phyloP scores from a whole-genome alignment of 2,329 filamentous ascomycete genomes.

The Pyricularia pennisetigena region DNA sequence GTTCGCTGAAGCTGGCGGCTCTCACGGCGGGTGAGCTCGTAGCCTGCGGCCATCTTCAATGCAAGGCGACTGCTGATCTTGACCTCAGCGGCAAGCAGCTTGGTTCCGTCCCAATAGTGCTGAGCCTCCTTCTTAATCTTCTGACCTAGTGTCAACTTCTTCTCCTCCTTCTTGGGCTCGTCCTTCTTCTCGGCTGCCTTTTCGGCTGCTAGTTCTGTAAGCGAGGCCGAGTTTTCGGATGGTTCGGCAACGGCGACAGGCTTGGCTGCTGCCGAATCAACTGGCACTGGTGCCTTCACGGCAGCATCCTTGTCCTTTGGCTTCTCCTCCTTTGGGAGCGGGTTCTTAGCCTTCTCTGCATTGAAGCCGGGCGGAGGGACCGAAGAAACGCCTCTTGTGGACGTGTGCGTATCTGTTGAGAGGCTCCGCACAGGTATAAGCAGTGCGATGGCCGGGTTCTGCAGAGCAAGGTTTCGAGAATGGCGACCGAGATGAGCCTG shows the following conservation, averaged over 20 bases:
- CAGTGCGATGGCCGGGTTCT: slow-evolving; percentile 43
- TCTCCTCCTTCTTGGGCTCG: slow-evolving; percentile 54
- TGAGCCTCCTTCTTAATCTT: slow-evolving; percentile 89
- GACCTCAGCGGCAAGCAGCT: slow-evolving; percentile 84
- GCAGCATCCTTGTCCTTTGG: neutral
- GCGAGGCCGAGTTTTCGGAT: slow-evolving; percentile 24
- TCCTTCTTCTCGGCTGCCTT: slow-evolving; percentile 58
- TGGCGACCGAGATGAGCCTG: slow-evolving; percentile 37
- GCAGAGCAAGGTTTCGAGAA: slow-evolving; percentile 31
- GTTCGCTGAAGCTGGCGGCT: slow-evolving; percentile 87
- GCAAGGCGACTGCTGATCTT: slow-evolving; percentile 86
- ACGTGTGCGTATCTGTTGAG: slow-evolving; percentile 48
- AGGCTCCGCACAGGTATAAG: slow-evolving; percentile 46
- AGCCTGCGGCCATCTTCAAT: slow-evolving; percentile 94
- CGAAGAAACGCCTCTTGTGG: slow-evolving; percentile 34
- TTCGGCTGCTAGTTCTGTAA: slow-evolving; percentile 53
- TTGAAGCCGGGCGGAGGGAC: slow-evolving; percentile 86
- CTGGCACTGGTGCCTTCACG: neutral
- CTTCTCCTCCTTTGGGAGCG: slow-evolving; percentile 48
- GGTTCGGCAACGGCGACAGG: slow-evolving; percentile 8
- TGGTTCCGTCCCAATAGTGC: slow-evolving; percentile 98
- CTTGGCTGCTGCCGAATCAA: slow-evolving; percentile 18
- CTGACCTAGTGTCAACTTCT: slow-evolving; percentile 82
- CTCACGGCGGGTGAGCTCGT: slow-evolving; percentile 90
- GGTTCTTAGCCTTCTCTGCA: slow-evolving; percentile 80